A percentile compares a stretch with the other conserved stretches of the same genome.
phyloP scores from a whole-genome alignment of 257 asterid species.

The Salvia miltiorrhiza region DNA sequence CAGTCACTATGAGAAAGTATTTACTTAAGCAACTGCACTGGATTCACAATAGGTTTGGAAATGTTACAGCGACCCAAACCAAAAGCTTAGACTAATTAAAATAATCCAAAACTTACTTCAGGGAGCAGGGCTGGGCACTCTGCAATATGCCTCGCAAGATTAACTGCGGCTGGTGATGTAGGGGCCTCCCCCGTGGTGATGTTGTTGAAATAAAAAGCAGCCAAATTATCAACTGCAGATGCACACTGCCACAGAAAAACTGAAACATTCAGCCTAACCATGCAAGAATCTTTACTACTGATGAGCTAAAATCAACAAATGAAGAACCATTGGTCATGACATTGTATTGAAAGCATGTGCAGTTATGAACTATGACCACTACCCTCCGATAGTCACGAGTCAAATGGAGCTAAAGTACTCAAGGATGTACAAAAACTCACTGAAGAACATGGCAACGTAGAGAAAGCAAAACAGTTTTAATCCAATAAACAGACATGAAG shows the following conservation, averaged over 20 bases:
- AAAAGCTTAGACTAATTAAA: constrained; percentile 3
- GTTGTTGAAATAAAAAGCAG: constrained; percentile 78
- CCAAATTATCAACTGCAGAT: constrained; percentile 84
- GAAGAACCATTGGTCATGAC: neutral
- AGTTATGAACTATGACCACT: neutral
- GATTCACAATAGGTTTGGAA: neutral
- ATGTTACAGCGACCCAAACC: constrained; percentile 7
- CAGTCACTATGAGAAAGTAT: neutral
- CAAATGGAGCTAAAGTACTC: constrained; percentile 5
- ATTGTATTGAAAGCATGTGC: constrained; percentile 10
- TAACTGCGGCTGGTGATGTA: constrained; percentile 68
- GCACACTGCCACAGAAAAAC: constrained; percentile 63
- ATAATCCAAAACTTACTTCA: constrained; percentile 50
- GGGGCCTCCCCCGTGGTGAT: constrained; percentile 77
- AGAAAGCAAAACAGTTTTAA: neutral
- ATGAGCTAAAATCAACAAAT: constrained; percentile 5
- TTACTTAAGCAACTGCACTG: neutral
- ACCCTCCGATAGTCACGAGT: neutral
- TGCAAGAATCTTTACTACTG: constrained; percentile 10
- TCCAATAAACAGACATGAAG: neutral
- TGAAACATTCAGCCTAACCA: constrained; percentile 11
- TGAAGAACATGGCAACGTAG: neutral
- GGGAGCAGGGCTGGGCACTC: constrained; percentile 85
- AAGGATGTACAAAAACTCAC: neutral
- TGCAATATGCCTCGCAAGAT: constrained; percentile 76